Evolutionary conservation across 805 yeast genomes (phyloP).

Genomic region (Metschnikowia dekortorum): DNA sequence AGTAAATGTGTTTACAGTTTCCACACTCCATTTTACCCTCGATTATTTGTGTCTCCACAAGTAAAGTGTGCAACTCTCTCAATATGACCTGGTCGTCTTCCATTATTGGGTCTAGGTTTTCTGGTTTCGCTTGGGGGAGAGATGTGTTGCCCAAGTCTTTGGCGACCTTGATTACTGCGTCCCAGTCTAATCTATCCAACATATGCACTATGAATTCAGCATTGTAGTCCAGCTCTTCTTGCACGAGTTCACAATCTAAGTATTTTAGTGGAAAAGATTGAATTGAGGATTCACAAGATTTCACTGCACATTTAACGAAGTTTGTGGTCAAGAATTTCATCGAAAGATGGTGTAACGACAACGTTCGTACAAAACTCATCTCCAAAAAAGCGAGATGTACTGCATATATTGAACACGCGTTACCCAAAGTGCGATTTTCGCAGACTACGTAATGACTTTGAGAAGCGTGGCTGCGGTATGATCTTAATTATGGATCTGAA

Average conservation of each 20-base stretch:
- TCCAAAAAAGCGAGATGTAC: conserved; percentile 2
- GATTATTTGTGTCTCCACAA: conserved; percentile 78
- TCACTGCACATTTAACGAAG: conserved; percentile 90
- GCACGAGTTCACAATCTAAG: conserved; percentile 62
- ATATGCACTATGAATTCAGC: conserved; percentile 75
- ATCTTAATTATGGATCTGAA: not conserved
- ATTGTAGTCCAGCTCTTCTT: conserved; percentile 76
- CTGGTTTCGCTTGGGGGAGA: conserved; percentile 50
- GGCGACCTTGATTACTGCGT: conserved; percentile 75
- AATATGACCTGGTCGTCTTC: conserved; percentile 53
- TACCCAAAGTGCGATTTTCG: too few species aligned
- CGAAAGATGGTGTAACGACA: not conserved
- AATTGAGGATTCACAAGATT: conserved; percentile 67
- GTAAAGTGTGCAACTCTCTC: conserved; percentile 68
- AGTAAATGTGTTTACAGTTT: conserved; percentile 81
- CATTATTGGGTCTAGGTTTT: conserved; percentile 46
- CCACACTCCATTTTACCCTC: conserved; percentile 89
- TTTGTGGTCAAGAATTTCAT: conserved; percentile 97
- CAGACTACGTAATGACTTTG: too few species aligned
- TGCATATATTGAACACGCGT: not conserved
- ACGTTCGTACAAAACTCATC: not conserved
- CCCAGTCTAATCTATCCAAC: conserved; percentile 84
- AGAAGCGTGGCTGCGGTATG: not conserved
- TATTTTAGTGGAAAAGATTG: conserved; percentile 79
- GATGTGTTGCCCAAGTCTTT: conserved; percentile 46